Percentiles rank a stretch among this genome's conserved stretches.
Conservation (phyloP, 2,329 filamentous ascomycete genomes). For the Fusarium sp. region DNA sequence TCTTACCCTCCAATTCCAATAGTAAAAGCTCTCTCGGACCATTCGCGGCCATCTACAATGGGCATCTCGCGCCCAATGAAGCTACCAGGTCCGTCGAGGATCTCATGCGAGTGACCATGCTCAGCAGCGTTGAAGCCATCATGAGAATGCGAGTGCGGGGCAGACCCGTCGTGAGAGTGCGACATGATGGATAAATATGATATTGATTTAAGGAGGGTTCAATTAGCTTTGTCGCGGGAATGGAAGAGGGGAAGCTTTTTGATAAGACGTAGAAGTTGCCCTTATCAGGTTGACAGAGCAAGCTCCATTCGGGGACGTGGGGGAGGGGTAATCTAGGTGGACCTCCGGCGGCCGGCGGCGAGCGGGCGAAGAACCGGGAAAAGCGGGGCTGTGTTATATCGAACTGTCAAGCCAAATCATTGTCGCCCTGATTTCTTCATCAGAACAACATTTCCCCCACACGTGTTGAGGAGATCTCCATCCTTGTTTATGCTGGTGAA, state of each 20-base stretch:
- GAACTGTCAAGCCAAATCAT: too few relatives aligned
- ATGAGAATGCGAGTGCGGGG: slow-evolving; percentile 71
- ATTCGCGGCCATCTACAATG: slow-evolving; percentile 88
- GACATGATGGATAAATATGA: slow-evolving; percentile 51
- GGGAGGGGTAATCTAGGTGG: slow-evolving; percentile 28
- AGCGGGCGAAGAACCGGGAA: slow-evolving; percentile 18
- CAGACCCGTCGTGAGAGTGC: slow-evolving; percentile 69
- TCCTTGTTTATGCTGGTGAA: too few relatives aligned
- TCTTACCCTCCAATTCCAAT: slow-evolving; percentile 96
- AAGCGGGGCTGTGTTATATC: slow-evolving; percentile 3
- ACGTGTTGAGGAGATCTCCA: too few relatives aligned
- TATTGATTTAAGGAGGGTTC: not conserved
- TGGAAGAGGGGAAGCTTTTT: slow-evolving; percentile 25
- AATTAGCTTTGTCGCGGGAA: not conserved
- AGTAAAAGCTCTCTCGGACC: slow-evolving; percentile 92
- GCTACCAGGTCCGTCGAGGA: slow-evolving; percentile 93
- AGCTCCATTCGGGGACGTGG: slow-evolving; percentile 30
- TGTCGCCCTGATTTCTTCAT: too few relatives aligned
- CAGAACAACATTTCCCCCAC: too few relatives aligned
- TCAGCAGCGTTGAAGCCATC: slow-evolving; percentile 72
- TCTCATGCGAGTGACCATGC: slow-evolving; percentile 96
- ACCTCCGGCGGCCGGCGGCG: slow-evolving; percentile 21
- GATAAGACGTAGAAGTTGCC: slow-evolving; percentile 19
- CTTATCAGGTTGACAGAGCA: slow-evolving; percentile 38
- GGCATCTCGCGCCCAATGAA: slow-evolving; percentile 94